Evolutionary conservation across 2,329 filamentous ascomycete genomes (phyloP).

Genomic region (Dothideomycetes sp.): DNA sequence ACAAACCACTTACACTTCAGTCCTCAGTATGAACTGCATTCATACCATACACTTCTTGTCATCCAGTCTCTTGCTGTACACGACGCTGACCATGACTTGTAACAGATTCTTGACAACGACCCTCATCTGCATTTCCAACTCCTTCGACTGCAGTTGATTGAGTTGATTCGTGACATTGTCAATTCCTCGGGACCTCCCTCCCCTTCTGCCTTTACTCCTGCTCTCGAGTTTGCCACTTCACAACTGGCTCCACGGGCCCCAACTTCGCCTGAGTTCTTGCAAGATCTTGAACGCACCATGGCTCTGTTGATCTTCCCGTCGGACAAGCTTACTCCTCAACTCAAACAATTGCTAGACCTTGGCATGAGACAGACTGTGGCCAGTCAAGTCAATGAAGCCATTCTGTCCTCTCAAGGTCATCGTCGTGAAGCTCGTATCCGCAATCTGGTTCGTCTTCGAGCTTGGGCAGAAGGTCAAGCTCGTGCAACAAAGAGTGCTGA

Average conservation of each 20-base stretch:
- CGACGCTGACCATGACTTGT: conserved; percentile 12
- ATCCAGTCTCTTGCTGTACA: background rate
- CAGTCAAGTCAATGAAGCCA: conserved; percentile 77
- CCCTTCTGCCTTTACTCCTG: conserved; percentile 65
- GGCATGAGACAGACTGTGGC: conserved; percentile 76
- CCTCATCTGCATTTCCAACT: conserved; percentile 80
- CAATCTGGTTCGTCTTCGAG: conserved; percentile 68
- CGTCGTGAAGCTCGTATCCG: conserved; percentile 73
- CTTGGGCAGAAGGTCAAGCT: conserved; percentile 70
- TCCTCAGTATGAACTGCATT: conserved; percentile 68
- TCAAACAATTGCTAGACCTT: conserved; percentile 70
- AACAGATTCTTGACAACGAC: conserved; percentile 80
- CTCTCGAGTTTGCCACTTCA: conserved; percentile 76
- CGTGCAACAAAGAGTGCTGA: conserved; percentile 32
- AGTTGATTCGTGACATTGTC: conserved; percentile 69
- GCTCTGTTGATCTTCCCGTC: conserved; percentile 78
- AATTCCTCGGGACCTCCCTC: conserved; percentile 32
- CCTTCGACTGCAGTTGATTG: conserved; percentile 82
- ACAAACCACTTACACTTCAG: conserved; percentile 72
- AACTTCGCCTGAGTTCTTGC: conserved; percentile 69
- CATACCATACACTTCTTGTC: conserved; percentile 3
- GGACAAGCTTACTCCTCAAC: conserved; percentile 66
- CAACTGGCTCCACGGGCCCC: conserved; percentile 82
- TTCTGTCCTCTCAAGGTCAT: conserved; percentile 63
- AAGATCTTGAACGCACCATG: conserved; percentile 88